Conservation (phyloP, 2,329 filamentous ascomycete genomes). For the Xylaria sp. region DNA sequence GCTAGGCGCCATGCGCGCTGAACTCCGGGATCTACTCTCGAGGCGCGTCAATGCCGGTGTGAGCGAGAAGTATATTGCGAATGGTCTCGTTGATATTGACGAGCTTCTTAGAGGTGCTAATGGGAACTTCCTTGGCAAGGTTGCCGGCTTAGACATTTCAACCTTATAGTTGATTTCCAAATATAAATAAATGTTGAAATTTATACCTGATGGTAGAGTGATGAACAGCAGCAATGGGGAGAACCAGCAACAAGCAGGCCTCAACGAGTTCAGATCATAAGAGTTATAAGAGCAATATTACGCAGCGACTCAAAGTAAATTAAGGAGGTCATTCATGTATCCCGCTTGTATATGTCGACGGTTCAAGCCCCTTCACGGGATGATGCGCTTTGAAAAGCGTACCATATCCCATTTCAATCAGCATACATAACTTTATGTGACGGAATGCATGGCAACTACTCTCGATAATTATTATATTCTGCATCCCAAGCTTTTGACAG, state of each 20-base stretch:
- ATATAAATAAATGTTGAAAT: background rate
- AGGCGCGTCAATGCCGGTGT: slow-evolving; percentile 87
- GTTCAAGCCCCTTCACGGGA: too few species aligned
- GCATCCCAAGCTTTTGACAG: too few species aligned
- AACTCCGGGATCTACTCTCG: slow-evolving; percentile 76
- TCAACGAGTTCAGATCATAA: background rate
- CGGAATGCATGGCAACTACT: too few species aligned
- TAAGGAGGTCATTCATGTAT: background rate
- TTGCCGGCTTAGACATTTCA: slow-evolving; percentile 56
- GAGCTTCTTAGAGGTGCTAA: slow-evolving; percentile 73
- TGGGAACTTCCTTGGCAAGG: slow-evolving; percentile 72
- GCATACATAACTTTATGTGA: too few species aligned
- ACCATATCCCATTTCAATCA: too few species aligned
- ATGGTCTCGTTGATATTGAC: slow-evolving; percentile 85
- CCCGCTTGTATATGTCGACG: background rate
- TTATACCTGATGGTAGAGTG: background rate
- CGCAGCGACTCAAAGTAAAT: background rate
- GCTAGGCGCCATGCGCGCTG: slow-evolving; percentile 73
- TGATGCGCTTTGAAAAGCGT: background rate
- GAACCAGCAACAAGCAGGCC: background rate
- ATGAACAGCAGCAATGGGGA: background rate
- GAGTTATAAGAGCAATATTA: background rate
- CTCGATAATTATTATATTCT: too few species aligned
- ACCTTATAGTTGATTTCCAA: slow-evolving; percentile 41
- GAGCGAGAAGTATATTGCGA: slow-evolving; percentile 85